Percentiles rank a stretch among this genome's conserved stretches.
Conservation (phyloP, 2,329 filamentous ascomycete species). For the Fusarium fracticaudum region DNA sequence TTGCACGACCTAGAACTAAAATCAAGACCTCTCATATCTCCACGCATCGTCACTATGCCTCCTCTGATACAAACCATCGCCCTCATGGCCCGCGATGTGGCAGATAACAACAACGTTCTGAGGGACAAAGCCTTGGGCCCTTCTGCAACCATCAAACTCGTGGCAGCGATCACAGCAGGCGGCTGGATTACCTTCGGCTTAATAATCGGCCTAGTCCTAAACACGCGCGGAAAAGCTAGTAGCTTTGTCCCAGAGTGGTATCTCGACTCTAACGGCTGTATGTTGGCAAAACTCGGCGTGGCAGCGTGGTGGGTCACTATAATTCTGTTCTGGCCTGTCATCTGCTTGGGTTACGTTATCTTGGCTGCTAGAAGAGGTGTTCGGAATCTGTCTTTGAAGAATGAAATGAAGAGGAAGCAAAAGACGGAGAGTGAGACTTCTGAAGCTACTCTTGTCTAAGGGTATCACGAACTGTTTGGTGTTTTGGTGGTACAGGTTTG, state of each 20-base stretch:
- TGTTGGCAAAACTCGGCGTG: slow-evolving; percentile 35
- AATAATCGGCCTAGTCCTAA: slow-evolving; percentile 47
- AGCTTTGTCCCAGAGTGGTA: slow-evolving; percentile 50
- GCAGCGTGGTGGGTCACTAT: slow-evolving; percentile 44
- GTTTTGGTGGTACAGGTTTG: not conserved
- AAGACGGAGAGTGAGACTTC: not conserved
- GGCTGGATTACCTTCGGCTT: slow-evolving; percentile 47
- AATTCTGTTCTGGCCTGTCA: slow-evolving; percentile 60
- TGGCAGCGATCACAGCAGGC: slow-evolving; percentile 39
- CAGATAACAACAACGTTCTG: slow-evolving; percentile 5
- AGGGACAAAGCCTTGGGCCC: slow-evolving; percentile 8
- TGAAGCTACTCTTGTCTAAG: not conserved
- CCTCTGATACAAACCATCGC: not conserved
- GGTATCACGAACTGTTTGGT: not conserved
- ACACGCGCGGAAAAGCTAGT: slow-evolving; percentile 42
- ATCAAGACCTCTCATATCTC: not conserved
- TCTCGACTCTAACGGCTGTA: slow-evolving; percentile 38
- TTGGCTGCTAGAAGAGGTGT: slow-evolving; percentile 64
- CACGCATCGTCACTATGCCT: not conserved
- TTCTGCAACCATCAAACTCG: slow-evolving; percentile 29
- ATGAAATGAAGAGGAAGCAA: slow-evolving; percentile 52
- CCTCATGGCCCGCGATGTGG: not conserved
- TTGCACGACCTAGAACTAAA: not conserved
- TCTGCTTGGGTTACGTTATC: slow-evolving; percentile 73
- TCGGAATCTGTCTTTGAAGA: slow-evolving; percentile 54